Evolutionary conservation across 352 stramenopile genomes (phyloP), one percentile per base, ranked within the genome.

Genomic region (Phytophthora crassamura): DNA sequence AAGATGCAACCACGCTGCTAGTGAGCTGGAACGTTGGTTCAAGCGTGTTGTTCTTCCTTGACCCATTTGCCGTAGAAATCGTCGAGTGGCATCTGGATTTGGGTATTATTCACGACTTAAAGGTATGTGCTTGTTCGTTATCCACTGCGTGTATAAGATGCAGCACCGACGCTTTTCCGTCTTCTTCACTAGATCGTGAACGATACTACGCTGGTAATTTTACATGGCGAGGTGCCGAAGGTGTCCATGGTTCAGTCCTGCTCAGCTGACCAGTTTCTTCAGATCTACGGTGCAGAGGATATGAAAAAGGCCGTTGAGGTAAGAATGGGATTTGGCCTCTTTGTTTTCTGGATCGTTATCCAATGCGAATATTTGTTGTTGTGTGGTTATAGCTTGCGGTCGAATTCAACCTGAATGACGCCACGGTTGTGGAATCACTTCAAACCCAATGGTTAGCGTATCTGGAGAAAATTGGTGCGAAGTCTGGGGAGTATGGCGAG

Each of bases 31-130:
- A 90, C 22, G 42, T 86, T 11, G 87, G 87, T 18, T 89, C 85
- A 12, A 93, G 84, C 30, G 85, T 93, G 7, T 36, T 96, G 3
- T 94, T 96, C 59, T 90, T 96, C 43, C 56, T 96, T 15, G 86
- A 96, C 35, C 88, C 88, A 3, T 83, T 89, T 43, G 82, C 79
- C 0, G 86, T 95, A 3, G 86, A 96, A 65, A 91, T 96, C 33
- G 82, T 94, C 6, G 88, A 96, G 53, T 95, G 88, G 85, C 88
- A 96, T 64, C 59, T 96, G 30, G 88, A 96, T 69, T 73, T 96
- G 39, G 88, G 88, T 14, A 80, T 88, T 9, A 91, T 96, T 30
- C 86, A 94, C 41, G 88, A 96, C 54, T 66, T 95, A 18, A 93
- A 94, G 78, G 87, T 93, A 68, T 30, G 49, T 20, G 18, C 15